These are phyloP conservation scores for Epichloe elymi DNA, from an alignment of 2,329 filamentous ascomycete species.

Conservation along the genomic window DNA sequence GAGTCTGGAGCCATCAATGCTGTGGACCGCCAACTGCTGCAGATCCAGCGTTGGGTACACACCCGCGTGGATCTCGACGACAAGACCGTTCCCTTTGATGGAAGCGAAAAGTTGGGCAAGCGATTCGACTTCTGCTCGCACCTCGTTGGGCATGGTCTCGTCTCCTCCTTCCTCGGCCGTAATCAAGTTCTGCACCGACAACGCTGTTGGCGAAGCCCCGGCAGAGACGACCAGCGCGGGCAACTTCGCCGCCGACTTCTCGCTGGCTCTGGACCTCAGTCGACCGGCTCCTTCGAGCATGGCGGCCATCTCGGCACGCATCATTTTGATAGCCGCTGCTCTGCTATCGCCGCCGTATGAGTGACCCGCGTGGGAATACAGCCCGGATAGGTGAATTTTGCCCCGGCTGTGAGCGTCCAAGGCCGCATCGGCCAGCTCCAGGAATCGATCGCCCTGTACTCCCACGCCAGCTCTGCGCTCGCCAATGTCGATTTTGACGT, in stretches of 20 bases:
- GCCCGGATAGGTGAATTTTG: conserved; percentile 37
- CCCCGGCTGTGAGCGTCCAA: conserved; percentile 16
- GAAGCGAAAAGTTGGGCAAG: conserved; percentile 11
- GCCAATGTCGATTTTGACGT: conserved; percentile 65
- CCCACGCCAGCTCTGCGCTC: conserved; percentile 56
- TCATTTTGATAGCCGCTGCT: conserved; percentile 18
- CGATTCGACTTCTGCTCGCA: conserved; percentile 8
- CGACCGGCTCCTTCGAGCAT: conserved; percentile 14
- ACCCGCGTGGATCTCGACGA: conserved; percentile 60
- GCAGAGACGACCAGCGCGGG: conserved; percentile 40
- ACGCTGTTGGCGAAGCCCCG: conserved; percentile 62
- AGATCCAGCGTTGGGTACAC: conserved; percentile 66
- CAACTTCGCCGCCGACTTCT: conserved; percentile 7
- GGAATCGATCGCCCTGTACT: conserved; percentile 33
- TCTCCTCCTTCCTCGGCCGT: conserved; percentile 3
- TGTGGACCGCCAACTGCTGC: conserved; percentile 65
- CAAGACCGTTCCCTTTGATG: conserved; percentile 25
- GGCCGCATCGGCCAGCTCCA: conserved; percentile 28
- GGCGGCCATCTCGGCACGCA: conserved; percentile 18
- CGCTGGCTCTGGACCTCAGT: conserved; percentile 8
- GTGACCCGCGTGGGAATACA: conserved; percentile 64
- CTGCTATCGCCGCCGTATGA: conserved; percentile 42
- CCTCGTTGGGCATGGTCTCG: conserved; percentile 7
- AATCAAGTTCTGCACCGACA: conserved; percentile 15
- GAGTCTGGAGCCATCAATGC: conserved; percentile 29